A percentile compares a stretch with the other conserved stretches of the same genome.
Conservation (phyloP, 306 rosid species). For the Pterocarpus santalinus region DNA sequence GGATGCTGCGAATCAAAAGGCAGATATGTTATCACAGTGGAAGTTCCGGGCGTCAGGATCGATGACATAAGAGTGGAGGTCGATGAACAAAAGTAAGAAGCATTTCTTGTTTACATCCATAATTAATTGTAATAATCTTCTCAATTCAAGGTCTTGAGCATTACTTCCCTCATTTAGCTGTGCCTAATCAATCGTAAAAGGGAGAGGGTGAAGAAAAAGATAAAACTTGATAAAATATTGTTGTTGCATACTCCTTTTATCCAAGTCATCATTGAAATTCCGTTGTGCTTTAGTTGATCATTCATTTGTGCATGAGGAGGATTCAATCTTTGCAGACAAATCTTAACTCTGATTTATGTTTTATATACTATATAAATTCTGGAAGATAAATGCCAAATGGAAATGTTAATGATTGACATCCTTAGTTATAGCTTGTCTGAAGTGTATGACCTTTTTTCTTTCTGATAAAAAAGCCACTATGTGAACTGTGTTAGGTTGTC, state of each 20-base stretch:
- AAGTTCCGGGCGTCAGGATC: constrained; percentile 79
- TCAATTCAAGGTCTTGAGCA: background rate
- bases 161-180: constrained; percentile 12
- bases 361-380: background rate
- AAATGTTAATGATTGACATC: background rate
- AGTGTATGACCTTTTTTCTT: background rate
- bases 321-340: background rate
- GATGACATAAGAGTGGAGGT: constrained; percentile 81
- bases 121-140: constrained; percentile 15
- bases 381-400: background rate
- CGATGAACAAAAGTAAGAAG: constrained; percentile 79
- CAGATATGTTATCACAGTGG: constrained; percentile 70
- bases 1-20: constrained; percentile 80
- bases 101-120: constrained; percentile 25
- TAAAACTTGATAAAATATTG: background rate
- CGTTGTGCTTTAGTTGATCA: constrained; percentile 10
- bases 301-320: background rate
- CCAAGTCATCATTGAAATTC: background rate
- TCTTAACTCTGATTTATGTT: background rate
- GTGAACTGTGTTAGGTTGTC: constrained; percentile 57
- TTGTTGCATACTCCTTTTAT: background rate
- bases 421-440: background rate
- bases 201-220: constrained; percentile 1
- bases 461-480: constrained; percentile 28
- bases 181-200: background rate